Evolutionary conservation across 1,284 basidiomycete genomes (phyloP).

Genomic region (Schizophyllum commune): DNA sequence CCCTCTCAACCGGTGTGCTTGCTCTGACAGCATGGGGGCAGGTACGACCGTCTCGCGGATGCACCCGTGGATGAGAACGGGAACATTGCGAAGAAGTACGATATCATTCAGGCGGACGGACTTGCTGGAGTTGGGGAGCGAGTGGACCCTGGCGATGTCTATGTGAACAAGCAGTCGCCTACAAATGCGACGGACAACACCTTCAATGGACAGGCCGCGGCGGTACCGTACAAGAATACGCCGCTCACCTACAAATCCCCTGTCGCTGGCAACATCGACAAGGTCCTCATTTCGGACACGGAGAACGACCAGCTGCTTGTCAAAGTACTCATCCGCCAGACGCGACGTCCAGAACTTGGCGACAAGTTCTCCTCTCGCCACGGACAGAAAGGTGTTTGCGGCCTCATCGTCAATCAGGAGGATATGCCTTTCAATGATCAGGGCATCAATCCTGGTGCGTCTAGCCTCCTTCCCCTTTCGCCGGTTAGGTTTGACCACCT

Average conservation of each 20-base stretch:
- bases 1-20: slow-evolving; percentile 3
- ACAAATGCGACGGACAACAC: slow-evolving; percentile 83
- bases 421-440: slow-evolving; percentile 99
- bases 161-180: slow-evolving; percentile 96
- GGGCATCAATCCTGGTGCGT: slow-evolving; percentile 80
- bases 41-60: slow-evolving; percentile 91
- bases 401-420: slow-evolving; percentile 96
- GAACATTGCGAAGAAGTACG: slow-evolving; percentile 74
- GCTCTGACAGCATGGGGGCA: slow-evolving; percentile 21
- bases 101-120: slow-evolving; percentile 88
- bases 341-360: slow-evolving; percentile 91
- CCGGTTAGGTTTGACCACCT: slow-evolving; percentile 7
- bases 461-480: slow-evolving; percentile 1
- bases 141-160: slow-evolving; percentile 89
- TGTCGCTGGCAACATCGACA: slow-evolving; percentile 92
- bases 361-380: slow-evolving; percentile 99
- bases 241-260: slow-evolving; percentile 91
- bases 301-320: slow-evolving; percentile 95
- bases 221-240: slow-evolving; percentile 81
- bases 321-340: slow-evolving; percentile 98
- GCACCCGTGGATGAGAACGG: slow-evolving; percentile 83
- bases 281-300: slow-evolving; percentile 95
- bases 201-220: slow-evolving; percentile 72
- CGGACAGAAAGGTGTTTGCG: slow-evolving; percentile 99
- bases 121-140: slow-evolving; percentile 93